phyloP scores from a whole-genome alignment of 2,329 filamentous ascomycete genomes.

The Biscogniauxia mediterranea region DNA sequence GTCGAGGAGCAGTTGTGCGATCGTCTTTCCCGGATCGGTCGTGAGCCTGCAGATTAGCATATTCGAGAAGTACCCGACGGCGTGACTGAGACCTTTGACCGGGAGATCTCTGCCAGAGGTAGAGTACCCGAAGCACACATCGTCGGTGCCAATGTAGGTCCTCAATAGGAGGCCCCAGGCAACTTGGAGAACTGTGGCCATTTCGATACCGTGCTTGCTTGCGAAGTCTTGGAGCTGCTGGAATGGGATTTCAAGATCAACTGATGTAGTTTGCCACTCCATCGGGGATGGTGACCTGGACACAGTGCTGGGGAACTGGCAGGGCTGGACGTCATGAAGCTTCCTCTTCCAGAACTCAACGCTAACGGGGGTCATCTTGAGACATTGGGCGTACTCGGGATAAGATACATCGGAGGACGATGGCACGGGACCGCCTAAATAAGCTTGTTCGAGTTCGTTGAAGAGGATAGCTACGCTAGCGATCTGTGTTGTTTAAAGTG shows the following conservation, averaged over 20 bases:
- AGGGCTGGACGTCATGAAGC: slow-evolving; percentile 39
- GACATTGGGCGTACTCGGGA: slow-evolving; percentile 38
- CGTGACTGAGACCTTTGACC: slow-evolving; percentile 38
- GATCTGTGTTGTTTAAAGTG: slow-evolving; percentile 17
- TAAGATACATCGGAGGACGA: slow-evolving; percentile 35
- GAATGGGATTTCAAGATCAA: slow-evolving; percentile 41
- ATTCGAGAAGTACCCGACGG: slow-evolving; percentile 46
- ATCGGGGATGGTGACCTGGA: slow-evolving; percentile 20
- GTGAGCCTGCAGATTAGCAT: slow-evolving; percentile 26
- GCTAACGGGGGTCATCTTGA: slow-evolving; percentile 36
- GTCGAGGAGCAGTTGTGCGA: slow-evolving; percentile 26
- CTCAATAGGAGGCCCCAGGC: slow-evolving; percentile 59
- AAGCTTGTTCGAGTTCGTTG: slow-evolving; percentile 45
- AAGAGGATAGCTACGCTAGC: slow-evolving; percentile 47
- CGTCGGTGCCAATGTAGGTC: slow-evolving; percentile 50
- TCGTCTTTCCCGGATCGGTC: slow-evolving; percentile 16
- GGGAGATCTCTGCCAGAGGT: slow-evolving; percentile 45
- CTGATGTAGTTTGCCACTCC: slow-evolving; percentile 36
- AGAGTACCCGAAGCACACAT: slow-evolving; percentile 55
- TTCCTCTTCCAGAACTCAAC: slow-evolving; percentile 47
- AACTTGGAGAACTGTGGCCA: slow-evolving; percentile 53
- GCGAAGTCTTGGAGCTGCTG: slow-evolving; percentile 45
- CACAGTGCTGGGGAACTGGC: slow-evolving; percentile 45
- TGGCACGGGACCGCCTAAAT: slow-evolving; percentile 39
- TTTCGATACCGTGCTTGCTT: slow-evolving; percentile 39